Evolutionary conservation across 2,329 filamentous ascomycete genomes (phyloP).

Genomic region (Cercospora zeae-maydis): DNA sequence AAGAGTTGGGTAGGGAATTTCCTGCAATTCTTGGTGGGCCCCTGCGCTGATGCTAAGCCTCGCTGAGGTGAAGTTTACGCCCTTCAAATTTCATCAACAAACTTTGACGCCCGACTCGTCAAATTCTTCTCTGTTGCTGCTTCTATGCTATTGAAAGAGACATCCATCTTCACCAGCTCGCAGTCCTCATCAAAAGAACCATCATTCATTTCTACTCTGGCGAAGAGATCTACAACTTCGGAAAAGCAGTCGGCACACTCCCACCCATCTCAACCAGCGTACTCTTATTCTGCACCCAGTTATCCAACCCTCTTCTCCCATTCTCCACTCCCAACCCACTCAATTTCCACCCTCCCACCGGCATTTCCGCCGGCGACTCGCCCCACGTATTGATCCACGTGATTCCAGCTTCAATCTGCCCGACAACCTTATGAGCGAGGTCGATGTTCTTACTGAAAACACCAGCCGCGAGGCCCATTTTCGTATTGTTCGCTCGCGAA

Average conservation of each 20-base stretch:
- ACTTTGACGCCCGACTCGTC: too few species aligned
- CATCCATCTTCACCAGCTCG: too few species aligned
- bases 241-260: slow-evolving; percentile 65
- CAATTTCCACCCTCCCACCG: slow-evolving; percentile 87
- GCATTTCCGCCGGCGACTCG: slow-evolving; percentile 89
- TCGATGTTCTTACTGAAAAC: slow-evolving; percentile 77
- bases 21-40: too few species aligned
- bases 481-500: slow-evolving; percentile 69
- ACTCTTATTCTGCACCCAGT: slow-evolving; percentile 84
- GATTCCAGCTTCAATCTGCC: slow-evolving; percentile 74
- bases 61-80: neutral
- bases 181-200: too few species aligned
- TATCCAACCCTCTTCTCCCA: slow-evolving; percentile 70
- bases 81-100: too few species aligned
- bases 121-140: too few species aligned
- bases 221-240: slow-evolving; percentile 17
- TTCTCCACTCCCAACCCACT: slow-evolving; percentile 88
- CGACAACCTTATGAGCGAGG: slow-evolving; percentile 66
- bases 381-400: slow-evolving; percentile 94
- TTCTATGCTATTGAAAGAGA: too few species aligned
- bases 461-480: slow-evolving; percentile 75
- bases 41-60: neutral
- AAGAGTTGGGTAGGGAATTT: too few species aligned
- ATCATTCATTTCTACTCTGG: too few species aligned
- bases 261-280: slow-evolving; percentile 80